Conservation (phyloP, 1,284 basidiomycete genomes). For the Inonotus obliquus region DNA sequence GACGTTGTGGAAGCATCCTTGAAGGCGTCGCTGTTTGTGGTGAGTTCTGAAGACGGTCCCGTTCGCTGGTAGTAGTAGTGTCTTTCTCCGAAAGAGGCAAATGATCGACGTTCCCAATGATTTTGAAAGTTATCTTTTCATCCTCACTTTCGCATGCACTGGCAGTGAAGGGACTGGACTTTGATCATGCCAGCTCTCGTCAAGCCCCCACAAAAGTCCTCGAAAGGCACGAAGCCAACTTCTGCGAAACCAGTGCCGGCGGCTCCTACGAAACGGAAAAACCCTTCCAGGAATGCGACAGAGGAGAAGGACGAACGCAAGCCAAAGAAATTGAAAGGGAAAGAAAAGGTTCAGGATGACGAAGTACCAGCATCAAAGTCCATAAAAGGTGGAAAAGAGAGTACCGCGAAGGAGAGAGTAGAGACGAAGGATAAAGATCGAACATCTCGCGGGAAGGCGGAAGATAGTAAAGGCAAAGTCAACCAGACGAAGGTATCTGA, state of each 20-base stretch:
- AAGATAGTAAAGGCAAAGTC: no score
- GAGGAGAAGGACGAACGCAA: neutral
- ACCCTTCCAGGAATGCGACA: conserved; percentile 16
- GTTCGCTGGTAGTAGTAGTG: no score
- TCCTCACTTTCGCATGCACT: no score
- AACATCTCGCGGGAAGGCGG: neutral
- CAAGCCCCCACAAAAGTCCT: neutral
- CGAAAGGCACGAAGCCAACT: neutral
- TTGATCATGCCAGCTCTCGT: neutral
- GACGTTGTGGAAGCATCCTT: neutral
- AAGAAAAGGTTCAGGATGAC: neutral
- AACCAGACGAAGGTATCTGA: neutral
- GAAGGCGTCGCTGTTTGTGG: neutral
- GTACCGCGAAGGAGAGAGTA: conserved; percentile 7
- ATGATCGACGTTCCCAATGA: neutral
- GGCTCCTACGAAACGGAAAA: neutral
- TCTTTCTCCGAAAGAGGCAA: neutral
- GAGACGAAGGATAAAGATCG: conserved; percentile 1
- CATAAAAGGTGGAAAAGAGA: neutral
- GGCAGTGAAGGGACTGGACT: no score
- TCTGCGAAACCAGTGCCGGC: neutral
- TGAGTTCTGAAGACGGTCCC: no score
- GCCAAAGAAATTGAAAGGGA: neutral
- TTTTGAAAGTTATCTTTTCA: neutral
- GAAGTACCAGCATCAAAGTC: neutral